Conservation (phyloP, 208 protist species). For the Tetramitus jugosus region DNA sequence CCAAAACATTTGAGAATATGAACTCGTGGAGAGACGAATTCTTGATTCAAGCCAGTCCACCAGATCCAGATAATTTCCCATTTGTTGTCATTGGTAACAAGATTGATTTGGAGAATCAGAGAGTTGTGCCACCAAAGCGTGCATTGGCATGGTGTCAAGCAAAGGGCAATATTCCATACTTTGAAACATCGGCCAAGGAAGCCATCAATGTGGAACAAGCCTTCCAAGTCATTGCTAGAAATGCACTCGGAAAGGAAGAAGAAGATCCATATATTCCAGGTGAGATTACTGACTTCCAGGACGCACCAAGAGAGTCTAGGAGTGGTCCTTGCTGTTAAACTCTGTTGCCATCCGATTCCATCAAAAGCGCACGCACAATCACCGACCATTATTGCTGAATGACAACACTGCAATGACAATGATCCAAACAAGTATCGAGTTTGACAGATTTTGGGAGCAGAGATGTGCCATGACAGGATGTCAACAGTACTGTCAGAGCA, state of each 20-base stretch:
- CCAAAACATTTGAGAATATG: constrained; percentile 32
- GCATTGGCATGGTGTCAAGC: constrained; percentile 67
- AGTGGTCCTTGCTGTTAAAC: constrained; percentile 2
- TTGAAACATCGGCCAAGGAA: constrained; percentile 81
- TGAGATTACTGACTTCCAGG: background rate
- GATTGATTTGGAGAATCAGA: constrained; percentile 70
- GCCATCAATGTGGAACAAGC: constrained; percentile 80
- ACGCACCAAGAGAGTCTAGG: background rate
- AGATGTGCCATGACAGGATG: too few relatives aligned
- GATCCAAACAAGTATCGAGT: too few relatives aligned
- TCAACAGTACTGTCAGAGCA: too few relatives aligned
- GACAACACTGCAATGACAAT: too few relatives aligned
- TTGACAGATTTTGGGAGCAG: too few relatives aligned
- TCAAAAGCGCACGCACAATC: too few relatives aligned
- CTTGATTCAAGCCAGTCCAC: constrained; percentile 53
- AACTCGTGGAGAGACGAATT: constrained; percentile 79
- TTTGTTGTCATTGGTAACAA: constrained; percentile 91
- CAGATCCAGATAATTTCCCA: constrained; percentile 79
- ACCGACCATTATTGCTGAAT: too few relatives aligned
- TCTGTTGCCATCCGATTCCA: too few relatives aligned
- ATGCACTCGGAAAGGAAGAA: constrained; percentile 63
- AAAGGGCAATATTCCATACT: constrained; percentile 66
- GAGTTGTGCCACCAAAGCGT: constrained; percentile 57
- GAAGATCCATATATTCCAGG: constrained; percentile 15
- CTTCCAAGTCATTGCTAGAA: constrained; percentile 62